Evolutionary conservation across 805 yeast species (phyloP), one percentile per base, ranked within the genome.

Genomic region (Barnettozyma sp.): DNA sequence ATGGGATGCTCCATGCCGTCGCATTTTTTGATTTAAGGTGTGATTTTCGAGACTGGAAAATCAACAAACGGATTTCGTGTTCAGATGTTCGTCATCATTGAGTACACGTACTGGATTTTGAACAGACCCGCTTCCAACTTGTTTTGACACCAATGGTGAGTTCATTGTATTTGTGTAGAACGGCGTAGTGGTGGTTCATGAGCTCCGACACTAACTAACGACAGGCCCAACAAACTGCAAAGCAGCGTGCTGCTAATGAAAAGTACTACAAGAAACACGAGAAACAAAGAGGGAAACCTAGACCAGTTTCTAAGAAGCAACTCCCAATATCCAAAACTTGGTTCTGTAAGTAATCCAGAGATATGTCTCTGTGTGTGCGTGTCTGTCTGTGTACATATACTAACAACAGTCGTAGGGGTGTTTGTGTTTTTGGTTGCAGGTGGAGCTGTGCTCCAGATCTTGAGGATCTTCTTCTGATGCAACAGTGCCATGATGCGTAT

Each of bases 211-310:
- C 12, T n/a, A 14, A 24, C 9, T 18, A 25, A 5, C 18, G 12
- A 9, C 19, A 67, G 88, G 84, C 83, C 43, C 52, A 68, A 22
- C 96, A 87, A 69, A 82, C 95, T 17, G 88, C 92, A 39, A 78
- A 73, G 52, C 95, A 88, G 64, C 80, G 88, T 62, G 67, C 73
- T 36, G 95, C 95, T n/a, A 88, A 88, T 60, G 73, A 72, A 52
- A 83, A 79, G 57, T 90, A 78, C 59, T 85, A 82, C 50, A 82
- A 79, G 60, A 71, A 68, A 49, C 77, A 79, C 46, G 82, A 77
- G 51, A 70, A 71, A 45, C 78, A 79, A 56, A 78, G 73, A 66
- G 96, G 96, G 38, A 80, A 80, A 63, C 74, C 80, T 32, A 76
- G 73, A 49, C 56, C 63, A 11, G 50, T 49, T 19, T 58, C 58